phyloP scores from a whole-genome alignment of 1,284 basidiomycete genomes.

The Rhodofomes roseus region DNA sequence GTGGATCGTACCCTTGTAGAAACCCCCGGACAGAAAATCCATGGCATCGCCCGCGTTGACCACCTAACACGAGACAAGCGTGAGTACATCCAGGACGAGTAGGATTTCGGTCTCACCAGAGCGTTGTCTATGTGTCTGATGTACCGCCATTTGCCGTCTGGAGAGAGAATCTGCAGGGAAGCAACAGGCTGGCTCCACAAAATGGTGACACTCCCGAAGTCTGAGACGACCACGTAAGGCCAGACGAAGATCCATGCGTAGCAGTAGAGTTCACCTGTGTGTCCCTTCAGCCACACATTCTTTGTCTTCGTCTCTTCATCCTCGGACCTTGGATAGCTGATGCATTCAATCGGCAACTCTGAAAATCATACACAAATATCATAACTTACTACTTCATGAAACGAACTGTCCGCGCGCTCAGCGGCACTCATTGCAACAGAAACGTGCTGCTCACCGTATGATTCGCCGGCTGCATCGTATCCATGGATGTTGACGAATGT shows the following conservation, averaged over 20 bases:
- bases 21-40: slow-evolving; percentile 52
- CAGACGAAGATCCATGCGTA: not conserved
- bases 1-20: slow-evolving; percentile 34
- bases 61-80: too few relatives aligned
- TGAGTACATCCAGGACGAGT: not conserved
- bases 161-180: slow-evolving; percentile 52
- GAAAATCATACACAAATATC: too few relatives aligned
- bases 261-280: slow-evolving; percentile 38
- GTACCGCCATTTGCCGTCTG: slow-evolving; percentile 54
- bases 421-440: slow-evolving; percentile 1
- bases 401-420: slow-evolving; percentile 31
- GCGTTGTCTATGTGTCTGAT: slow-evolving; percentile 58
- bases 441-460: slow-evolving; percentile 22
- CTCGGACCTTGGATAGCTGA: slow-evolving; percentile 30
- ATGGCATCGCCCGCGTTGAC: slow-evolving; percentile 61
- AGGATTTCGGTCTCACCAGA: slow-evolving; percentile 30
- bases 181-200: slow-evolving; percentile 59
- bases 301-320: slow-evolving; percentile 52
- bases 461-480: slow-evolving; percentile 26
- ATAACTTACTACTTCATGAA: slow-evolving; percentile 51
- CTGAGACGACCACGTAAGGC: slow-evolving; percentile 24
- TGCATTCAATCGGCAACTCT: not conserved
- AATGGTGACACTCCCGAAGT: slow-evolving; percentile 52
- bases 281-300: slow-evolving; percentile 59
- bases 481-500: slow-evolving; percentile 30